Evolutionary conservation across 257 asterid genomes (phyloP).

Genomic region (Striga asiatica): DNA sequence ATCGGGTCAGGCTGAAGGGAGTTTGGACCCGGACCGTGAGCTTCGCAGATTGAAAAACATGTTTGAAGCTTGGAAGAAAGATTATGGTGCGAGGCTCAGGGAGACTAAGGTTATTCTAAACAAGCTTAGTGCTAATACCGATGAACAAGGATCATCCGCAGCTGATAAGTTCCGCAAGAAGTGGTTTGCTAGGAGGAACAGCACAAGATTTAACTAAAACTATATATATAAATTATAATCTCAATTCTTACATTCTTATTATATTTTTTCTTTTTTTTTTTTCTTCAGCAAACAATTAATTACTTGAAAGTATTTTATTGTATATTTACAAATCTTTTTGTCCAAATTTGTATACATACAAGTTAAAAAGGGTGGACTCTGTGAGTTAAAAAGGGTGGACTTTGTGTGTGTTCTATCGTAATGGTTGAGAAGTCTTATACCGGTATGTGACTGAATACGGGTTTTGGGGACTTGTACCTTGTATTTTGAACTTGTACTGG

Average conservation of each 20-base stretch:
- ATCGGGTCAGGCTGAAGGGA: constrained; percentile 82
- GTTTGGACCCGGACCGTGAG: constrained; percentile 80
- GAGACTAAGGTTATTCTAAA: constrained; percentile 80
- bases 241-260: no score
- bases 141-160: constrained; percentile 34
- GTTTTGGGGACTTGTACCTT: no score
- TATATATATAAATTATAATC: constrained; percentile 7
- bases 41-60: constrained; percentile 73
- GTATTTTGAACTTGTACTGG: no score
- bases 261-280: no score
- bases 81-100: constrained; percentile 70
- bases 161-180: constrained; percentile 59
- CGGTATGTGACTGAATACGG: no score
- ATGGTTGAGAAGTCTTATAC: no score
- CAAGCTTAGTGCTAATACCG: constrained; percentile 47
- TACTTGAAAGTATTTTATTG: background rate
- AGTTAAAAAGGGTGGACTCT: no score
- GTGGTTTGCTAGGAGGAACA: constrained; percentile 94
- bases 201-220: constrained; percentile 42
- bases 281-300: no score
- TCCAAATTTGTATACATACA: no score
- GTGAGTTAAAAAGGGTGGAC: no score
- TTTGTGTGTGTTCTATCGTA: no score
- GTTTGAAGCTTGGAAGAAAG: constrained; percentile 97
- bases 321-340: background rate